Percentiles rank a stretch among this genome's conserved stretches.
Conservation (phyloP, 257 asterid species). For the Petunia secreta region DNA sequence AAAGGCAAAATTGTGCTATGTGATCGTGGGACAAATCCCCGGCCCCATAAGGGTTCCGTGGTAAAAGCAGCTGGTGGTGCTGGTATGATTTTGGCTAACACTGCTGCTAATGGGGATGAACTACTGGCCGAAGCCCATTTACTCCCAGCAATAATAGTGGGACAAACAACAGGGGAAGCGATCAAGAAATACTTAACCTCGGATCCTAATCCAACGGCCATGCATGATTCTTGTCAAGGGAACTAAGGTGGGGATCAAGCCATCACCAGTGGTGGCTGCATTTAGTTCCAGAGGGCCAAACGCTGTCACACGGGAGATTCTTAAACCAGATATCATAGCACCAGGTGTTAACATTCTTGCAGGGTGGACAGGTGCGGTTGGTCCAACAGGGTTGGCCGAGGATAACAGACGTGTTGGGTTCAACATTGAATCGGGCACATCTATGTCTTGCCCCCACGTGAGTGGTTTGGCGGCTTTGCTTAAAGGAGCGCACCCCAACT, state of each 20-base stretch:
- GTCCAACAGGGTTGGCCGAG: conserved; percentile 54
- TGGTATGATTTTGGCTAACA: conserved; percentile 67
- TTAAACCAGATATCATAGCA: conserved; percentile 72
- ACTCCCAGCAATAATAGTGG: conserved; percentile 61
- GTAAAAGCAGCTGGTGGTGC: conserved; percentile 61
- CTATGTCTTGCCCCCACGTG: conserved; percentile 72
- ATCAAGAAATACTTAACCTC: conserved; percentile 46
- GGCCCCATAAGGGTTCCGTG: conserved; percentile 56
- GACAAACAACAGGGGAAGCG: conserved; percentile 49
- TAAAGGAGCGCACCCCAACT: conserved; percentile 62
- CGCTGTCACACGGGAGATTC: conserved; percentile 55
- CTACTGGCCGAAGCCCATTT: conserved; percentile 64
- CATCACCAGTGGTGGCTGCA: conserved; percentile 73
- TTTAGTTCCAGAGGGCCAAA: conserved; percentile 74
- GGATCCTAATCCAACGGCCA: conserved; percentile 43
- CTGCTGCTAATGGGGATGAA: conserved; percentile 64
- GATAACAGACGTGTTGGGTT: conserved; percentile 49
- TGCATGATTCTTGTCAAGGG: conserved; percentile 54
- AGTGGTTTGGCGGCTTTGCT: conserved; percentile 61
- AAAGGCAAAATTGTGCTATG: conserved; percentile 64
- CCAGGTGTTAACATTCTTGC: conserved; percentile 65
- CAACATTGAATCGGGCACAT: conserved; percentile 67
- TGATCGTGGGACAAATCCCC: conserved; percentile 56
- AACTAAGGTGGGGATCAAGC: conserved; percentile 63
- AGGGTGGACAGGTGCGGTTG: conserved; percentile 54